Conservation (phyloP, 208 protist genomes). For the Leishmania gerbilli region DNA sequence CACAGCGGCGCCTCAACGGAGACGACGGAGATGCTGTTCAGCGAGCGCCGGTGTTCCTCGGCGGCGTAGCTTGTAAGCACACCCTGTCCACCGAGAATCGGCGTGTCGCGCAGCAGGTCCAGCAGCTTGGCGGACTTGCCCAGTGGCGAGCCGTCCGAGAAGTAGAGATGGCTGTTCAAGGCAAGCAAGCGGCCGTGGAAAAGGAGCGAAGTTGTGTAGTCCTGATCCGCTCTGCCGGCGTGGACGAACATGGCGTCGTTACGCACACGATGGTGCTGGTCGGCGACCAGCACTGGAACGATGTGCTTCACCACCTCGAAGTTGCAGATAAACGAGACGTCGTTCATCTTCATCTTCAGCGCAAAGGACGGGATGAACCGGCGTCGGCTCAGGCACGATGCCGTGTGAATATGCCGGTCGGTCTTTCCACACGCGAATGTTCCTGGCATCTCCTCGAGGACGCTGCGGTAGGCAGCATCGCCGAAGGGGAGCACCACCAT, state of each 20-base stretch:
- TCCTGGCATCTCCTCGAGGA: constrained; percentile 67
- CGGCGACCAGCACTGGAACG: constrained; percentile 9
- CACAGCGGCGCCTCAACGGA: constrained; percentile 70
- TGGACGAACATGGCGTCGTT: constrained; percentile 10
- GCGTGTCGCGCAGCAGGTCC: constrained; percentile 42
- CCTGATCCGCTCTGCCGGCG: constrained; percentile 13
- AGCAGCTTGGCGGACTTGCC: constrained; percentile 15
- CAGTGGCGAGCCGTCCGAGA: constrained; percentile 65
- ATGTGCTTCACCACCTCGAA: constrained; percentile 36
- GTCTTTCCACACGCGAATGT: constrained; percentile 49
- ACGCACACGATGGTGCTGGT: background rate
- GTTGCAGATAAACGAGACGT: constrained; percentile 57
- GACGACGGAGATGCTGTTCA: constrained; percentile 54
- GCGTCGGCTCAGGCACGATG: constrained; percentile 54
- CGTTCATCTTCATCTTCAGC: constrained; percentile 65
- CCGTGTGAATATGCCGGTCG: constrained; percentile 46
- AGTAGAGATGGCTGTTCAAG: constrained; percentile 66
- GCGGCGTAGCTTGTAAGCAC: constrained; percentile 57
- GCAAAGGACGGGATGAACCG: constrained; percentile 81
- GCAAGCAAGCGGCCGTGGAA: constrained; percentile 58
- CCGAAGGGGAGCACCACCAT: constrained; percentile 84
- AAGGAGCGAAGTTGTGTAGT: constrained; percentile 22
- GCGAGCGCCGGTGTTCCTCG: constrained; percentile 45
- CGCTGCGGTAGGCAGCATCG: constrained; percentile 72
- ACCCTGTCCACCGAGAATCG: constrained; percentile 73